Evolutionary conservation across 805 yeast genomes (phyloP).

Genomic region (Ogataea paraovalis): DNA sequence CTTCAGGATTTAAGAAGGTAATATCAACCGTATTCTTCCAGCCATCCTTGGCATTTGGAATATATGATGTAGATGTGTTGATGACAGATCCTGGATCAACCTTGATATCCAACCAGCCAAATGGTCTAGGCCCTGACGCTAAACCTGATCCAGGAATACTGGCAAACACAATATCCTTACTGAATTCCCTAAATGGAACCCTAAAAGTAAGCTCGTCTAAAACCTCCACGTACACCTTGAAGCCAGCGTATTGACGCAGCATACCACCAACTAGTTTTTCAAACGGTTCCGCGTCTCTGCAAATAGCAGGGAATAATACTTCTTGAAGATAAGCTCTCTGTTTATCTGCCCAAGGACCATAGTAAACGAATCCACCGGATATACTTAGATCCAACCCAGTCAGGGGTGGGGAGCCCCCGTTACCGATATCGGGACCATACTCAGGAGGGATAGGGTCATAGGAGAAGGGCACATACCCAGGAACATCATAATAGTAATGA

Average conservation of each 20-base stretch:
- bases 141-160: neutral
- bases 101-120: conserved; percentile 88
- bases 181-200: conserved; percentile 78
- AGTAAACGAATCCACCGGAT: conserved; percentile 62
- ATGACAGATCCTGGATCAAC: conserved; percentile 51
- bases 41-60: conserved; percentile 49
- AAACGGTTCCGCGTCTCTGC: conserved; percentile 49
- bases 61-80: conserved; percentile 42
- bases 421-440: conserved; percentile 54
- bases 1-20: conserved; percentile 51
- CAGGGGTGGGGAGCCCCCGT: conserved; percentile 54
- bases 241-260: conserved; percentile 51
- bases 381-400: conserved; percentile 59
- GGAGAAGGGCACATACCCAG: conserved; percentile 55
- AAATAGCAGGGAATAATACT: conserved; percentile 63
- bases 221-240: conserved; percentile 51
- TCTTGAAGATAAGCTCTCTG: conserved; percentile 65
- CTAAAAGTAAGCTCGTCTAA: conserved; percentile 66
- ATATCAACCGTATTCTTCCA: conserved; percentile 47
- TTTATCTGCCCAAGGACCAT: conserved; percentile 96
- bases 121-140: conserved; percentile 47
- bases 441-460: conserved; percentile 20
- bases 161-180: conserved; percentile 56
- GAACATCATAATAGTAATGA: conserved; percentile 64
- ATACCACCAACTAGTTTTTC: conserved; percentile 42